Conservation (phyloP, 441 rosid genomes). For the Geranium incanum region DNA sequence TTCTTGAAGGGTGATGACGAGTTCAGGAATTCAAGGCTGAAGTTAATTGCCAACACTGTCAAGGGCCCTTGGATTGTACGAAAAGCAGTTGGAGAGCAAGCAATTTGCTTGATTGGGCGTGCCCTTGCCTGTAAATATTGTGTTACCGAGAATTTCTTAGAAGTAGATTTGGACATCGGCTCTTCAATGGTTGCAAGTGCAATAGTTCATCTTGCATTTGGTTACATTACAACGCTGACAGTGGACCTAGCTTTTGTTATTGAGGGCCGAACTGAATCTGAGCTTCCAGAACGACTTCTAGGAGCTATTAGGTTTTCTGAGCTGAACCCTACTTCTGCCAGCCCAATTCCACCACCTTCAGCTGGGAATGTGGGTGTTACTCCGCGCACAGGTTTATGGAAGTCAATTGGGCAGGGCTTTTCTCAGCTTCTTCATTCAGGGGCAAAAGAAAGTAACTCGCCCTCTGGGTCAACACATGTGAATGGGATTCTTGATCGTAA, state of each 20-base stretch:
- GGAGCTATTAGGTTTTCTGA: conserved; percentile 83
- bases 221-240: conserved; percentile 70
- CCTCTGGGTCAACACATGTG: conserved; percentile 22
- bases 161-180: conserved; percentile 86
- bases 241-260: conserved; percentile 85
- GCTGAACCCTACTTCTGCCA: conserved; percentile 61
- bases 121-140: conserved; percentile 60
- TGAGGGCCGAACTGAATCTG: conserved; percentile 63
- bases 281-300: conserved; percentile 75
- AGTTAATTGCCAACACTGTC: conserved; percentile 82
- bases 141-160: conserved; percentile 45
- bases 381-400: conserved; percentile 62
- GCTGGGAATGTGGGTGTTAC: conserved; percentile 31
- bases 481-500: conserved; percentile 28
- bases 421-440: conserved; percentile 56
- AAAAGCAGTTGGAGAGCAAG: conserved; percentile 97
- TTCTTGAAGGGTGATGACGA: conserved; percentile 73
- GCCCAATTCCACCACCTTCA: conserved; percentile 26
- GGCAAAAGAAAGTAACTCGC: conserved; percentile 39
- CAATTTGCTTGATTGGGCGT: conserved; percentile 83
- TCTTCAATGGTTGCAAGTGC: conserved; percentile 95
- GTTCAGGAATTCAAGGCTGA: conserved; percentile 64
- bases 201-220: conserved; percentile 83
- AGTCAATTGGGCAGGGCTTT: conserved; percentile 73
- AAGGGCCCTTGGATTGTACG: conserved; percentile 92